Evolutionary conservation across 805 yeast species (phyloP), one percentile per base, ranked within the genome.

Genomic region (Soucietia sequanensis): DNA sequence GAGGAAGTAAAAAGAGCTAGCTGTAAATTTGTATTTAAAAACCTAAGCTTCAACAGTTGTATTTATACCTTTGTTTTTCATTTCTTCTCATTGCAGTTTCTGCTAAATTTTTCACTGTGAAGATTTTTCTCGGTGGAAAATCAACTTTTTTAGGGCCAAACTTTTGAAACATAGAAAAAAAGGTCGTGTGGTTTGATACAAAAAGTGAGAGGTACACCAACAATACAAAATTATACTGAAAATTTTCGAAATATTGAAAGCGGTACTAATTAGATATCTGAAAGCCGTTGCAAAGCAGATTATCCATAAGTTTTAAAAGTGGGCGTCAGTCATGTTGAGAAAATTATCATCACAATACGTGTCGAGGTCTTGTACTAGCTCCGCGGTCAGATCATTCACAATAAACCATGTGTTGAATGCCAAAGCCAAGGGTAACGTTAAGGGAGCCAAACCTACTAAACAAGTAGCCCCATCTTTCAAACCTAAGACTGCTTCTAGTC

Each of bases 401-500:
- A 12, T 24, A 16, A 10, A 14, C 3, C 13, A 14, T 8, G 27
- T 16, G 14, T 24, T 24, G 27, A 3, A 24, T 24, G 27, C 27
- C 12, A 24, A 24, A 24, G 9, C 27, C n/a, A 24, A 24, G 27
- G 13, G 7, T 9, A 16, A 24, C 7, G 27, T n/a, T n/a, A n/a
- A n/a, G n/a, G n/a, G n/a, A 21, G 23, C 23, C 23, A 21, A 21
- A 11, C 23, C 23, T 11, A 11, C 12, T 19, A 27, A 27, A 27
- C 19, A 12, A 2, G 8, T 2, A 16, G 19, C 30, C 9, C 19
- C 30, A 12, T 8, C 19, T 8, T 27, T 12, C 21, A 27, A 27
- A 12, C 30, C 30, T 13, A 24, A 24, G 12, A 17, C 30, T 17
- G 27, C 28, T 34, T 11, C 26, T 33, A 11, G 31, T 41, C 10